Base-by-base conservation (phyloP, 148 eudicot species). In the Cornus kousa region DNA sequence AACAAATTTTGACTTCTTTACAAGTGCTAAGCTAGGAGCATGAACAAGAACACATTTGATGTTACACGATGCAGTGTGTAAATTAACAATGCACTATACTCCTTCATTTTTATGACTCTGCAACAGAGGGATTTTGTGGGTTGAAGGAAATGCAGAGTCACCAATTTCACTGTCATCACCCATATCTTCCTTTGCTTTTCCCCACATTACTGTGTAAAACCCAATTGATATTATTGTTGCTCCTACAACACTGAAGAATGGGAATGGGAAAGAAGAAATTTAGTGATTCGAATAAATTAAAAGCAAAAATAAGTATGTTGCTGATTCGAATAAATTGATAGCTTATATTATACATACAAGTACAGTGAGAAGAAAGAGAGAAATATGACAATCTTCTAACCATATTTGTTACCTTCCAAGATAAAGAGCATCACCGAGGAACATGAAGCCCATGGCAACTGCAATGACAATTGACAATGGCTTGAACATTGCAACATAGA, bases 401-500 rank as follows among this genome's bases (percentile, higher is more conserved):
- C 43, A 39, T 39, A 39, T 50, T 9, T 50, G 8, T 9, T 50
- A 92, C 97, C 93, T 92, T 83, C 97, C 93, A 0, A 89, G 85
- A 79, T 90, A 85, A 68, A 90, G 94, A 66, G 85, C 73, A 57
- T 92, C 93, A 2, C 97, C 92, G 0, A 92, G 86, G 82, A 90
- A 80, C 16, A 92, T 76, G 66, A 89, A 87, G 10, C 97, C 97
- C 93, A 90, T 90, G 40, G 82, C 89, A 10, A 87, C 94, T 67
- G 97, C 97, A 75, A 92, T 90, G 35, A 88, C 97, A 60, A 92
- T 92, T 19, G 96, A 90, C 57, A 92, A n/a, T 76, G 97, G 97
- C 85, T 92, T 90, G 75, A 92, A 92, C 96, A 92, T 92, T 16
- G 97, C 86, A 16, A 92, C 82, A 71, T 83, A 92, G 20, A 92